Percentiles rank a stretch among this genome's conserved stretches.
These are phyloP conservation scores for Actinomucor elegans DNA, from an alignment of 371 early-diverging fungal genomes.

Conservation along the genomic window DNA sequence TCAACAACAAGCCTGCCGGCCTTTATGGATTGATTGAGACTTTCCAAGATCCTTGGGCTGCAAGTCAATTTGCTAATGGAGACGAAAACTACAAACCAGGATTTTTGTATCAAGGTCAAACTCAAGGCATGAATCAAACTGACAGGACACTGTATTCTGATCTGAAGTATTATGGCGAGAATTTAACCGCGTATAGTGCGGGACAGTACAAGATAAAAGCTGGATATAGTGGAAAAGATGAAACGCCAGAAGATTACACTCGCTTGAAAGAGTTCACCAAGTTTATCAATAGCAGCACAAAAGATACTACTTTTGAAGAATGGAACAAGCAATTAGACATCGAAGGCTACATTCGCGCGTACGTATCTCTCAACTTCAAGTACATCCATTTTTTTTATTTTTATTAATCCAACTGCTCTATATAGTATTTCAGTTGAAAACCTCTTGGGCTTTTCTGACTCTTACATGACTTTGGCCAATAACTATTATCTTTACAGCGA, in stretches of 20 bases:
- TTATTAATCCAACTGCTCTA: background rate
- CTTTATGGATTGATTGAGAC: slow-evolving; percentile 36
- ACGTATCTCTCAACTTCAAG: background rate
- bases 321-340: slow-evolving; percentile 33
- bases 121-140: background rate
- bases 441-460: slow-evolving; percentile 30
- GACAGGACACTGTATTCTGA: slow-evolving; percentile 12
- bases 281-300: slow-evolving; percentile 18
- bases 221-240: slow-evolving; percentile 5
- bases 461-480: slow-evolving; percentile 20
- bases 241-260: background rate
- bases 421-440: slow-evolving; percentile 26
- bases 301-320: background rate
- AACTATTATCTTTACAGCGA: slow-evolving; percentile 32
- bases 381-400: too few species aligned
- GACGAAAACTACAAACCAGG: slow-evolving; percentile 27
- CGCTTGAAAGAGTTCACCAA: slow-evolving; percentile 27
- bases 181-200: slow-evolving; percentile 11
- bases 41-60: slow-evolving; percentile 36
- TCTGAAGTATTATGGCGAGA: slow-evolving; percentile 17
- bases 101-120: slow-evolving; percentile 26
- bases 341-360: slow-evolving; percentile 21
- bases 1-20: slow-evolving; percentile 32
- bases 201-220: slow-evolving; percentile 32
- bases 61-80: slow-evolving; percentile 30